phyloP scores from a whole-genome alignment of 108 stramenopile genomes.

The Cylindrotheca closterium region DNA sequence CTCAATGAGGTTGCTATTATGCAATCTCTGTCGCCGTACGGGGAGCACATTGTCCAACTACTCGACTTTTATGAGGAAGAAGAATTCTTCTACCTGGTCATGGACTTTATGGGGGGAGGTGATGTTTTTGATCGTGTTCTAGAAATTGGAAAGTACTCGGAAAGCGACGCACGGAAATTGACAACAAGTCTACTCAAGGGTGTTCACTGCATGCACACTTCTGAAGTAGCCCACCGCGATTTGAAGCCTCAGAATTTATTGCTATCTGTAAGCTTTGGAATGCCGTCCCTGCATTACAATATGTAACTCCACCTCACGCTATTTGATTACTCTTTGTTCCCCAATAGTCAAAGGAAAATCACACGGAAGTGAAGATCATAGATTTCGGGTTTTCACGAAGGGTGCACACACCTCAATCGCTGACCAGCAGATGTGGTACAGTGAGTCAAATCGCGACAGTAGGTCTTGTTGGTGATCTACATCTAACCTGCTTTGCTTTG shows the following conservation, averaged over 20 bases:
- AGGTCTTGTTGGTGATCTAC: background rate
- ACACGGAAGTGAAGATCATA: constrained; percentile 80
- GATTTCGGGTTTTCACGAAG: constrained; percentile 94
- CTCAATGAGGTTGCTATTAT: constrained; percentile 65
- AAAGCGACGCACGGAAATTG: constrained; percentile 84
- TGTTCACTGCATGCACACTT: constrained; percentile 58
- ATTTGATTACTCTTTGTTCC: background rate
- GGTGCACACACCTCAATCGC: constrained; percentile 66
- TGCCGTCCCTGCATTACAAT: background rate
- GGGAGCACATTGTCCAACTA: constrained; percentile 74
- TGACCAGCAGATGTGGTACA: constrained; percentile 86
- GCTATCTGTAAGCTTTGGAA: constrained; percentile 43
- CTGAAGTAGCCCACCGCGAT: constrained; percentile 87
- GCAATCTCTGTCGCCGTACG: constrained; percentile 29
- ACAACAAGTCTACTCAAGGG: constrained; percentile 67
- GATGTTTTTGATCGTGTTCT: constrained; percentile 94
- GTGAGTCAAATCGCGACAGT: constrained; percentile 15
- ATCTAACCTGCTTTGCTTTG: background rate
- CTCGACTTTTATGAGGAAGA: constrained; percentile 92
- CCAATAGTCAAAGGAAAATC: constrained; percentile 42
- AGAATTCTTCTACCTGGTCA: constrained; percentile 83
- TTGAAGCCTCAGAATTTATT: constrained; percentile 94
- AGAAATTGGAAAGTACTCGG: constrained; percentile 74
- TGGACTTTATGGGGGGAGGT: constrained; percentile 88
- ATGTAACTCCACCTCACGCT: background rate